phyloP scores from a whole-genome alignment of 345 rosid species.

The Brassica rapa region DNA sequence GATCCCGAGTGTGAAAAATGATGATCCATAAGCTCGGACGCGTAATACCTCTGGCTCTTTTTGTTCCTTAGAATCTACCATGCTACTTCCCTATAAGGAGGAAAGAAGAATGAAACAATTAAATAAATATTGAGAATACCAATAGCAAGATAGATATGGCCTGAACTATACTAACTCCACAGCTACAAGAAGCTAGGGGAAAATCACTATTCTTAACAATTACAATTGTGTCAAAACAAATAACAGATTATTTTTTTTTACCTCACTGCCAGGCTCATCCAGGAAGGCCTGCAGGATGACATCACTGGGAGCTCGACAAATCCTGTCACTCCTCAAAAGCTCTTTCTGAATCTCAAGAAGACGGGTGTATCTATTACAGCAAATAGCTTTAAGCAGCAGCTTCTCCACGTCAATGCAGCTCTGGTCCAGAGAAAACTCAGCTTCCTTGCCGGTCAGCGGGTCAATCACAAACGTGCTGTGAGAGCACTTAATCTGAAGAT shows the following conservation, averaged over 20 bases:
- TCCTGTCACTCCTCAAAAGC: conserved; percentile 64
- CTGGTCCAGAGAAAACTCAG: conserved; percentile 73
- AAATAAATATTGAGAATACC: neutral
- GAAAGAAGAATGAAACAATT: neutral
- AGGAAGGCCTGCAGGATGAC: conserved; percentile 59
- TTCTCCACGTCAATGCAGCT: conserved; percentile 92
- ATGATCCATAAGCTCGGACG: conserved; percentile 90
- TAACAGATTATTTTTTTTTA: conserved; percentile 1
- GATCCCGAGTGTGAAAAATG: conserved; percentile 84
- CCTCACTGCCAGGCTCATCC: conserved; percentile 56
- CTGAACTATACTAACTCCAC: conserved; percentile 12
- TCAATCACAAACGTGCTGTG: conserved; percentile 86
- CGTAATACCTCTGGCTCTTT: conserved; percentile 72
- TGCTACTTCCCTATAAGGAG: conserved; percentile 57
- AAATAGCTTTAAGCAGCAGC: conserved; percentile 83
- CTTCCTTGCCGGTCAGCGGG: conserved; percentile 81
- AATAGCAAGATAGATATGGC: conserved; percentile 14
- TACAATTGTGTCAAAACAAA: neutral
- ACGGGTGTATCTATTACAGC: conserved; percentile 85
- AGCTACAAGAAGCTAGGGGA: conserved; percentile 11
- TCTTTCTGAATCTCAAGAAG: conserved; percentile 94
- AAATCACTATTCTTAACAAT: neutral
- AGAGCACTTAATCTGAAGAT: conserved; percentile 71
- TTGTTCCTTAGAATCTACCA: conserved; percentile 43
- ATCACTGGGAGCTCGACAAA: conserved; percentile 68